Conservation (phyloP, 2,329 filamentous ascomycete species). For the Raffaelea ambrosiae region DNA sequence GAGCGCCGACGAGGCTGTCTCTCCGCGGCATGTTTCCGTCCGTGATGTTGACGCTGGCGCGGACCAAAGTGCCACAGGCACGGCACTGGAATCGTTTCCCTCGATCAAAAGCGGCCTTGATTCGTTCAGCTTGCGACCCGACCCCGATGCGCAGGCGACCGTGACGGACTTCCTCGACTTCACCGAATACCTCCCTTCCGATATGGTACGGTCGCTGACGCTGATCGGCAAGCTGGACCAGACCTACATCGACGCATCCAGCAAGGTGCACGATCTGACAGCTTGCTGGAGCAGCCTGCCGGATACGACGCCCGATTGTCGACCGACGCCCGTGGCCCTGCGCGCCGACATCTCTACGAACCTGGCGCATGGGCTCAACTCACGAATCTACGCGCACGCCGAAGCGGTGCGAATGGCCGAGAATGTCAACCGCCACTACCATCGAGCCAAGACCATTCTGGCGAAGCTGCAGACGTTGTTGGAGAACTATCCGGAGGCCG, state of each 20-base stretch:
- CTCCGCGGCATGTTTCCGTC: constrained; percentile 4
- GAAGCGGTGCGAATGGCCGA: constrained; percentile 57
- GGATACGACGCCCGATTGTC: constrained; percentile 34
- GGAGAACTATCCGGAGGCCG: constrained; percentile 47
- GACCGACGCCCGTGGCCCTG: constrained; percentile 40
- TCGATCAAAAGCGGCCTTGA: constrained; percentile 28
- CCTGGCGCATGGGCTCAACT: constrained; percentile 43
- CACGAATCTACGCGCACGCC: constrained; percentile 50
- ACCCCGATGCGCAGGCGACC: constrained; percentile 61
- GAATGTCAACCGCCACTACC: constrained; percentile 54
- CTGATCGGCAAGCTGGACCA: constrained; percentile 57
- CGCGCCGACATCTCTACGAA: constrained; percentile 53
- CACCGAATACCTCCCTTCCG: constrained; percentile 60
- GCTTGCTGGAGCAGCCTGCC: constrained; percentile 49
- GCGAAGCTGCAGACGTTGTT: constrained; percentile 51
- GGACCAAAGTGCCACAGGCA: not conserved
- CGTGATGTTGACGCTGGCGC: not conserved
- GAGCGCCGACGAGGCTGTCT: constrained; percentile 1
- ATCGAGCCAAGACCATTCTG: constrained; percentile 49
- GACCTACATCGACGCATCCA: constrained; percentile 47
- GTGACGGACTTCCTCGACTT: constrained; percentile 63
- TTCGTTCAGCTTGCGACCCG: constrained; percentile 42
- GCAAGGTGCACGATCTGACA: constrained; percentile 47
- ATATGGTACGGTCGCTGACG: constrained; percentile 56
- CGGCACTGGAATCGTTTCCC: constrained; percentile 3